These are phyloP conservation scores for Candida namnaoensis DNA, from an alignment of 805 yeast species.

Conservation along the genomic window DNA sequence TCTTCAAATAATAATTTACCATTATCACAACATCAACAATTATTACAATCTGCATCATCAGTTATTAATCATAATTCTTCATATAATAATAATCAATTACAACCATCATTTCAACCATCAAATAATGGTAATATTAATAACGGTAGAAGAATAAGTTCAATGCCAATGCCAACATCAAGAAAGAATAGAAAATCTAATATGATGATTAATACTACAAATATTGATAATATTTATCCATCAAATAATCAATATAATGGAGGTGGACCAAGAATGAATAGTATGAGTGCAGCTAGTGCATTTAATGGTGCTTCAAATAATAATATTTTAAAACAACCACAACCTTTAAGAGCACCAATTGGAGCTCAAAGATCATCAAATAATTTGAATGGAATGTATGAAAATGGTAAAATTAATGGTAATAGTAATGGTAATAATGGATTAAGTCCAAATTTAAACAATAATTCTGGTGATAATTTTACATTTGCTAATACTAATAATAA, in stretches of 20 bases:
- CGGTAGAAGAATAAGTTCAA: neutral
- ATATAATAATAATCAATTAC: constrained; percentile 5
- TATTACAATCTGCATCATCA: neutral
- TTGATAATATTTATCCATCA: constrained; percentile 2
- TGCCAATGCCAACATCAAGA: constrained; percentile 24
- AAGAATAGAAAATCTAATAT: constrained; percentile 34
- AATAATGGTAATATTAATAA: neutral
- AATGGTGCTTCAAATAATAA: neutral
- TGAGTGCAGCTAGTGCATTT: no score
- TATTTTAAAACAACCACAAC: neutral
- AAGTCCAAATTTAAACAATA: no score
- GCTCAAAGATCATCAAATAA: neutral
- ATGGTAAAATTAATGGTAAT: neutral
- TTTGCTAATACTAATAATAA: no score
- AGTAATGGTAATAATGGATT: no score
- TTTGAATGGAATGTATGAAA: neutral
- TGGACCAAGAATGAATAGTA: constrained; percentile 14
- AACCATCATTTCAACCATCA: constrained; percentile 2
- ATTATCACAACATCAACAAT: neutral
- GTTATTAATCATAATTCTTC: neutral
- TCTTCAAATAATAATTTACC: neutral
- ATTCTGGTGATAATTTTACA: no score
- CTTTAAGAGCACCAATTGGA: neutral
- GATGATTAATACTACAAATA: constrained; percentile 14
- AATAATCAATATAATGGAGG: constrained; percentile 18